Conservation (phyloP, 2,329 filamentous ascomycete species). For the Colletotrichum trifolii region DNA sequence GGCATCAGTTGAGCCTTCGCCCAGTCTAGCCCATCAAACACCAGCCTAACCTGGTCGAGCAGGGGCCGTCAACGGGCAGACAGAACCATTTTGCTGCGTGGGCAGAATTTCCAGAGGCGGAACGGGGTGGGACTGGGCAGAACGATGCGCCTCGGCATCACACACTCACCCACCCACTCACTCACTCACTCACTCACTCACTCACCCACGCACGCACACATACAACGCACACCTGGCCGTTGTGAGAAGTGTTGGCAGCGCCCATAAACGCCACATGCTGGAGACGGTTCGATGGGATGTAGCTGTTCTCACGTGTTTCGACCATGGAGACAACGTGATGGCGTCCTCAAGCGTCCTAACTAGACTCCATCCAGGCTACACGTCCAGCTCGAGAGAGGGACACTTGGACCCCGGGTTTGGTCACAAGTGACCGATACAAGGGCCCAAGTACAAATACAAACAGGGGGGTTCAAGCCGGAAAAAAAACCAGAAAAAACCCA, state of each 20-base stretch:
- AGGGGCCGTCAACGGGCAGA: conserved; percentile 28
- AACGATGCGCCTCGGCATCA: conserved; percentile 30
- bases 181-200: neutral
- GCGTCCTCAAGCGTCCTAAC: neutral
- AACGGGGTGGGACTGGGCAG: conserved; percentile 33
- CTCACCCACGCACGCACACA: neutral
- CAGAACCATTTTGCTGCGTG: conserved; percentile 33
- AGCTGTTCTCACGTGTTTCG: conserved; percentile 15
- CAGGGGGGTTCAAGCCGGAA: conserved; percentile 2
- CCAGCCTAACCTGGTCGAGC: conserved; percentile 28
- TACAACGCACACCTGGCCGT: conserved; percentile 6
- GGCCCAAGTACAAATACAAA: conserved; percentile 6
- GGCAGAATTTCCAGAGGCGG: conserved; percentile 31
- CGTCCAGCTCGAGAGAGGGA: no score
- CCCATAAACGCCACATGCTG: conserved; percentile 23
- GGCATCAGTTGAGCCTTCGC: conserved; percentile 1
- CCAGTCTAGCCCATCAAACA: conserved; percentile 33
- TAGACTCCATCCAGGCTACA: neutral
- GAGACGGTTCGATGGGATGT: conserved; percentile 5
- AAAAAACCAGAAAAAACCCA: neutral
- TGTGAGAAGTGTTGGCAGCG: conserved; percentile 9
- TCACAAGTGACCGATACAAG: conserved; percentile 1
- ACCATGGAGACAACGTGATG: conserved; percentile 1
- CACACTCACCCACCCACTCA: neutral
- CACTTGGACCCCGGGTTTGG: neutral